Conservation (phyloP, 257 asterid species). For the Hygrophila difformis region DNA sequence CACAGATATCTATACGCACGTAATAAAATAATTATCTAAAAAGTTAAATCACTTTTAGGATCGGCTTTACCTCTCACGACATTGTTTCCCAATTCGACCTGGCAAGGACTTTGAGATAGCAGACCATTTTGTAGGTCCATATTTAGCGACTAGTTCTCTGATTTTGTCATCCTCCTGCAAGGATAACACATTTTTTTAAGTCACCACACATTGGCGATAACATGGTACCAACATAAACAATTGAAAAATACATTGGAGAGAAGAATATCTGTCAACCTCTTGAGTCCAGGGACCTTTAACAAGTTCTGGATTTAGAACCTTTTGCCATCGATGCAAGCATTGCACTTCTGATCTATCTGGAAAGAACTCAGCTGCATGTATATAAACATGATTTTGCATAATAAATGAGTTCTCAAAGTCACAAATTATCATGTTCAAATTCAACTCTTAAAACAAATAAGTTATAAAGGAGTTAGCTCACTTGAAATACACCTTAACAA, state of each 20-base stretch:
- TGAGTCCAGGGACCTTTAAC: conserved; percentile 97
- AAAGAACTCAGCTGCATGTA: conserved; percentile 74
- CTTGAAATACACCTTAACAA: not conserved
- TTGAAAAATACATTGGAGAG: conserved; percentile 11
- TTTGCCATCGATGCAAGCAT: conserved; percentile 98
- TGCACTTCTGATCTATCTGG: conserved; percentile 98
- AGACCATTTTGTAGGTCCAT: conserved; percentile 94
- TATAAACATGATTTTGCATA: conserved; percentile 13
- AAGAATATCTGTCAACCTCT: conserved; percentile 45
- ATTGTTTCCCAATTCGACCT: conserved; percentile 98
- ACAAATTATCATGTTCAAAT: not conserved
- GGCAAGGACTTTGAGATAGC: conserved; percentile 81
- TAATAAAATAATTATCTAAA: not conserved
- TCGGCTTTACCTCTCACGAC: conserved; percentile 80
- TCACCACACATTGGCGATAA: conserved; percentile 16
- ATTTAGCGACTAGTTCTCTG: conserved; percentile 57
- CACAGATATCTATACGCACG: conserved; percentile 10
- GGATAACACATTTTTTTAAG: conserved; percentile 7
- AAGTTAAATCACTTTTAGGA: conserved; percentile 2
- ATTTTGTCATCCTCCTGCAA: conserved; percentile 89
- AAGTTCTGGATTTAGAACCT: conserved; percentile 95
- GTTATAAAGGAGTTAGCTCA: not conserved
- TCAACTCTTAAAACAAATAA: not conserved
- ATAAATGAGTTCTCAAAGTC: not conserved
- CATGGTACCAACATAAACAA: conserved; percentile 13